These are phyloP conservation scores for Tuber aestivum DNA, from an alignment of 495 filamentous ascomycete genomes.

Conservation along the genomic window DNA sequence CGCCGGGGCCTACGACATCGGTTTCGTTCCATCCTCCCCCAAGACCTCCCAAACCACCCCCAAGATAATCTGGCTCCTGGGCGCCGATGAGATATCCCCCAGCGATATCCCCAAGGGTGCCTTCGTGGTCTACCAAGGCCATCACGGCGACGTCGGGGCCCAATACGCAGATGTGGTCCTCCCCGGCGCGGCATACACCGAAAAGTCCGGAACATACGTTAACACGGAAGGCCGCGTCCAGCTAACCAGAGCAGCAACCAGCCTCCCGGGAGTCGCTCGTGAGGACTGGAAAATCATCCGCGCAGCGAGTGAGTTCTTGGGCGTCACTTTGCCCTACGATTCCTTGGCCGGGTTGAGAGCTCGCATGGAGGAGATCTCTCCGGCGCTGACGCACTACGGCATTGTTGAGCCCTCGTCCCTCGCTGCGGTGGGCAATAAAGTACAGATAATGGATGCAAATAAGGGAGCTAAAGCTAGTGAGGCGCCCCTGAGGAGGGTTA, in stretches of 20 bases:
- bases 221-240: slow-evolving; percentile 97
- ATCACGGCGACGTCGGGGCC: slow-evolving; percentile 91
- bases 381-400: slow-evolving; percentile 81
- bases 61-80: slow-evolving; percentile 95
- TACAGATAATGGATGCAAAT: slow-evolving; percentile 92
- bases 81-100: slow-evolving; percentile 79
- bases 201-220: slow-evolving; percentile 93
- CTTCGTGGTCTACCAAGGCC: slow-evolving; percentile 95
- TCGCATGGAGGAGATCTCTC: slow-evolving; percentile 91
- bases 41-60: slow-evolving; percentile 71
- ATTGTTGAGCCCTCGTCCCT: slow-evolving; percentile 69
- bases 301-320: slow-evolving; percentile 84
- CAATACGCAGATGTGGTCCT: slow-evolving; percentile 90
- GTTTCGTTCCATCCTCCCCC: slow-evolving; percentile 77
- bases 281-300: slow-evolving; percentile 99
- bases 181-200: slow-evolving; percentile 89
- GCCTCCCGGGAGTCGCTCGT: slow-evolving; percentile 75
- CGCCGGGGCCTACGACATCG: slow-evolving; percentile 87
- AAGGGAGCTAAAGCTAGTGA: slow-evolving; percentile 67
- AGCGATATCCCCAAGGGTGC: slow-evolving; percentile 84
- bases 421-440: slow-evolving; percentile 60
- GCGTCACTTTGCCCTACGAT: slow-evolving; percentile 80
- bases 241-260: slow-evolving; percentile 80
- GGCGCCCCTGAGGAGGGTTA: slow-evolving; percentile 67
- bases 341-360: slow-evolving; percentile 79